Evolutionary conservation across 139 green algal species (phyloP).

Genomic region (Eudorina sp.): DNA sequence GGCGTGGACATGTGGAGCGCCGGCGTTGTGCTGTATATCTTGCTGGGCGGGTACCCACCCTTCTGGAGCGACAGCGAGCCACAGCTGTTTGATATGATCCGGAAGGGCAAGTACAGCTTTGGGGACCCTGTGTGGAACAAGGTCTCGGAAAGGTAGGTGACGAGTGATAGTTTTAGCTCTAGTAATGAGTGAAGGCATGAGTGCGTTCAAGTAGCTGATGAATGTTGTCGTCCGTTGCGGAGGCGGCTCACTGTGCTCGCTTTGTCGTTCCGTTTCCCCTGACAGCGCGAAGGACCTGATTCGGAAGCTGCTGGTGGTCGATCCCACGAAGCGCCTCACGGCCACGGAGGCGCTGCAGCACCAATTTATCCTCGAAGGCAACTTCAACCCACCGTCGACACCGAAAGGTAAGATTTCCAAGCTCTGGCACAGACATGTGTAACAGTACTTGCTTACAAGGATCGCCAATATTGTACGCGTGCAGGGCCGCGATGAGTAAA

Average conservation of each 20-base stretch:
- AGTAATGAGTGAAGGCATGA: no score
- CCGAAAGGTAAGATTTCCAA: conserved; percentile 39
- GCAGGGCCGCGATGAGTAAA: neutral
- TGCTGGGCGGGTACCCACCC: conserved; percentile 93
- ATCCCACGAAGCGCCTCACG: conserved; percentile 77
- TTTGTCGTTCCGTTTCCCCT: neutral
- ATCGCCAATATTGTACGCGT: no score
- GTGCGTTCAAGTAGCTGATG: no score
- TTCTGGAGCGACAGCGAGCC: conserved; percentile 93
- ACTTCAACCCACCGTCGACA: conserved; percentile 21
- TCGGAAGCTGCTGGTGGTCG: conserved; percentile 69
- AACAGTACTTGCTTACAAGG: no score
- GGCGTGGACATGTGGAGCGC: conserved; percentile 84
- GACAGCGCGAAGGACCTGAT: conserved; percentile 84
- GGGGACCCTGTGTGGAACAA: conserved; percentile 88
- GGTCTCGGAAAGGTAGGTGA: conserved; percentile 71
- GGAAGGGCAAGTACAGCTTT: conserved; percentile 81
- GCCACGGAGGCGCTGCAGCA: conserved; percentile 82
- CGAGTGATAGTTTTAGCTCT: no score
- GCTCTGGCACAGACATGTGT: no score
- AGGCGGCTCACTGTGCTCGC: no score
- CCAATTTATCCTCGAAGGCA: conserved; percentile 70
- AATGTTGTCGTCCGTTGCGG: no score
- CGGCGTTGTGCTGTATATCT: conserved; percentile 86
- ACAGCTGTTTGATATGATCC: conserved; percentile 91